Conservation (phyloP, 2,329 filamentous ascomycete species). For the Ophiostoma ulmi region DNA sequence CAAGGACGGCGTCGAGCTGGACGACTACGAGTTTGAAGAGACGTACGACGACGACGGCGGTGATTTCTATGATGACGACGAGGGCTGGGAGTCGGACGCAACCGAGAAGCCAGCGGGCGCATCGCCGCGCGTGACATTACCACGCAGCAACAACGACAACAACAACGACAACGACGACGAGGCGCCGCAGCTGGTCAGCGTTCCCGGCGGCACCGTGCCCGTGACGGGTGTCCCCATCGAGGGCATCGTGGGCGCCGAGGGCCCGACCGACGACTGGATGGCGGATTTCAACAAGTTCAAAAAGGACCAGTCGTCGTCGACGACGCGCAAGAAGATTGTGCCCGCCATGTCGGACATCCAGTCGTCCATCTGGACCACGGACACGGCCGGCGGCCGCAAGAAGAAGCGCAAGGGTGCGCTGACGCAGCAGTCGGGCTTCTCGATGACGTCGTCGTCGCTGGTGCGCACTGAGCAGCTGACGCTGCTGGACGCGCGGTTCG, state of each 20-base stretch:
- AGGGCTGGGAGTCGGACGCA: slow-evolving; percentile 91
- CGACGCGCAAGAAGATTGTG: slow-evolving; percentile 32
- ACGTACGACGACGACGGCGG: slow-evolving; percentile 48
- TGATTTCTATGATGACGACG: slow-evolving; percentile 56
- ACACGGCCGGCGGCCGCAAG: slow-evolving; percentile 69
- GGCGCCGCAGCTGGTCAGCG: slow-evolving; percentile 45
- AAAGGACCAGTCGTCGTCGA: slow-evolving; percentile 52
- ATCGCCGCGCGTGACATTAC: not conserved
- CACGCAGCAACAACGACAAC: not conserved
- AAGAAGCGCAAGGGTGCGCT: slow-evolving; percentile 96
- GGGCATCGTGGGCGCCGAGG: not conserved
- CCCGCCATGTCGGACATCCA: slow-evolving; percentile 59
- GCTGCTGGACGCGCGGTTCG: slow-evolving; percentile 83
- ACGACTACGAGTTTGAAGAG: slow-evolving; percentile 71
- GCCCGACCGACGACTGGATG: slow-evolving; percentile 64
- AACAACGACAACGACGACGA: not conserved
- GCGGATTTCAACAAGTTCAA: slow-evolving; percentile 94
- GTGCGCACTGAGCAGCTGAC: slow-evolving; percentile 80
- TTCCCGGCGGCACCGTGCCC: not conserved
- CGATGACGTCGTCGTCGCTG: slow-evolving; percentile 98
- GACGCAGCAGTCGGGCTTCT: slow-evolving; percentile 83
- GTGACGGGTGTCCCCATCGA: not conserved
- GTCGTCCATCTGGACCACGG: slow-evolving; percentile 67
- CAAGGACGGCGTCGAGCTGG: slow-evolving; percentile 46
- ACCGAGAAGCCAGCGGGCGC: slow-evolving; percentile 63